phyloP scores from a whole-genome alignment of 176 grass and related monocot genomes.

The Paspalum notatum region DNA sequence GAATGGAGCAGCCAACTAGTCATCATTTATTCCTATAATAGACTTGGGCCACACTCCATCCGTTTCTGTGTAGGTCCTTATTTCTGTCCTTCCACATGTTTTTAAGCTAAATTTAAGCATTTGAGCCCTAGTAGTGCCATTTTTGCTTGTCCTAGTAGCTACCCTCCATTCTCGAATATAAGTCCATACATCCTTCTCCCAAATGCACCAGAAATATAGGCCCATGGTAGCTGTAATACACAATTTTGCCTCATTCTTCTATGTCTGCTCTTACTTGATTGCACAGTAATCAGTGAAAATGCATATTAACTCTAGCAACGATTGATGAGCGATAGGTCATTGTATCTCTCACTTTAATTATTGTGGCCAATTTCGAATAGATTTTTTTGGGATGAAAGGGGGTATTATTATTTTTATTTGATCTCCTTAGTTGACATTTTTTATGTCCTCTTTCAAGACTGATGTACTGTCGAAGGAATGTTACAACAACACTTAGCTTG shows the following conservation, averaged over 20 bases:
- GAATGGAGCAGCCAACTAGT: not conserved
- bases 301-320: no score
- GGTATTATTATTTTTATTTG: not conserved
- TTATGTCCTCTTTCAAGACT: conserved; percentile 20
- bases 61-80: conserved; percentile 8
- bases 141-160: conserved; percentile 33
- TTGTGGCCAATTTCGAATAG: no score
- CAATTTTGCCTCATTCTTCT: no score
- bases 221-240: no score
- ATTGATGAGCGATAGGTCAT: no score
- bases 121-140: conserved; percentile 5
- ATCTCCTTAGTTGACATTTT: conserved; percentile 24
- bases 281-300: no score
- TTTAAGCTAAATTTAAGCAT: conserved; percentile 11
- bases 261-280: no score
- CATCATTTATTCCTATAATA: conserved; percentile 23
- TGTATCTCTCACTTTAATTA: no score
- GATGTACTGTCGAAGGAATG: conserved; percentile 26
- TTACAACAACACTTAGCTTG: conserved; percentile 25
- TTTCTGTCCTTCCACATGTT: conserved; percentile 25
- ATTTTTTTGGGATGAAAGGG: no score
- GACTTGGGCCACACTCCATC: conserved; percentile 23
- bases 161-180: not conserved
- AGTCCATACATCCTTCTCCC: no score
- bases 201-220: no score